A percentile compares a stretch with the other conserved stretches of the same genome.
Conservation (phyloP, 441 rosid species). For the Euphorbia neoarborescens region DNA sequence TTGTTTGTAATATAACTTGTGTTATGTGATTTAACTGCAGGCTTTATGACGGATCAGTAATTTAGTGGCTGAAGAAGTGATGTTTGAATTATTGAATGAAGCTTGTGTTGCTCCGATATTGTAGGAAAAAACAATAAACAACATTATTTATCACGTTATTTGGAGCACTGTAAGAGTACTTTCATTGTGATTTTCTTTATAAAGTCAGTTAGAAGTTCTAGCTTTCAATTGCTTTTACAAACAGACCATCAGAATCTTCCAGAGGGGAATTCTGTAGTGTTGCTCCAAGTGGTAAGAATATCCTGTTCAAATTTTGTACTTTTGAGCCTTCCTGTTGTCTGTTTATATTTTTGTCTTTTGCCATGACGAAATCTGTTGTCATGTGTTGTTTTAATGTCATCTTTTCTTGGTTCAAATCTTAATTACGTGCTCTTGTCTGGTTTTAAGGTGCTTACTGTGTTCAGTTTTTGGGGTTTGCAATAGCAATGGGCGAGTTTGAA, state of each 20-base stretch:
- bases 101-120: constrained; percentile 29
- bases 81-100: constrained; percentile 24
- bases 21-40: constrained; percentile 45
- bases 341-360: not conserved
- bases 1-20: constrained; percentile 19
- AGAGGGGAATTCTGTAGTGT: constrained; percentile 35
- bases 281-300: constrained; percentile 52
- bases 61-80: constrained; percentile 28
- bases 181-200: constrained; percentile 31
- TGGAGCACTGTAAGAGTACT: constrained; percentile 34
- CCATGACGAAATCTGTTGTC: not conserved
- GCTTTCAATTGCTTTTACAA: constrained; percentile 41
- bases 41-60: constrained; percentile 32
- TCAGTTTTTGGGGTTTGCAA: not conserved
- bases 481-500: not conserved
- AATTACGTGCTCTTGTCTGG: not conserved
- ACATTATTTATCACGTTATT: constrained; percentile 24
- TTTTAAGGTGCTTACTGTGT: not conserved
- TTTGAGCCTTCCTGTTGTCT: constrained; percentile 3
- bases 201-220: constrained; percentile 36
- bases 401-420: not conserved
- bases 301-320: constrained; percentile 20
- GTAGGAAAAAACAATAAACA: constrained; percentile 24
- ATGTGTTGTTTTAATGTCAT: not conserved
- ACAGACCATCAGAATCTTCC: constrained; percentile 47